Base-by-base conservation (phyloP, 139 green algal genomes). In the Chlorella ohadii region DNA sequence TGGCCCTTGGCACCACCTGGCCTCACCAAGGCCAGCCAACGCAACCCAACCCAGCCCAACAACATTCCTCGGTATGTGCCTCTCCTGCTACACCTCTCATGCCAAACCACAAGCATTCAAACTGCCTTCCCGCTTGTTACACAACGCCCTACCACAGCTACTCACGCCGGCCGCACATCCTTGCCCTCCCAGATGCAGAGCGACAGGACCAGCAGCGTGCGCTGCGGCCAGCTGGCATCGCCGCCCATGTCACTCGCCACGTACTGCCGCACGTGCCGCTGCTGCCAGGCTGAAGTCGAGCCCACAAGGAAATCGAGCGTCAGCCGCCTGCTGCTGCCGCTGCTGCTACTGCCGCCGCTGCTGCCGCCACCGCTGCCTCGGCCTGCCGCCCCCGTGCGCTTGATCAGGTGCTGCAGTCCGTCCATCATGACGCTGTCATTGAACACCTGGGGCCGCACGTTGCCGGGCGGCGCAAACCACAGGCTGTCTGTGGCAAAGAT, bases 201-300 rank as follows among this genome's bases (percentile, higher is more conserved):
- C 70, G 70, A 77, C 70, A 77, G 41, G 27, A 77, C 25, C 39
- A 77, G 22, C 22, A 77, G 70, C 39, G 44, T 77, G 70, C 70
- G 39, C 27, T 33, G 39, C 39, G 13, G 39, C 70, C 25, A n/a
- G 39, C 12, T 47, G 16, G 11, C 19, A 3, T 13, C 31, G 64
- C 64, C 39, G 12, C 12, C 16, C 39, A 57, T n/a, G 39, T 15
- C 11, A 16, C 27, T 44, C 2, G 2, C 39, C 41, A 56, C 22
- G 41, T 77, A 77, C 25, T 56, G 25, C 39, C 39, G 70, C 70
- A 77, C 27, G 28, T 59, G 44, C 27, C 41, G 70, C 70, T 77
- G 39, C 70, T 77, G 70, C 70, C 70, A 77, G 5, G 56, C 70
- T 25, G 70, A 31, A 4, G 39, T 44, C 4, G 70, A 77, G 27